Evolutionary conservation across 805 yeast species (phyloP), one percentile per base, ranked within the genome.

Genomic region (Yamadazyma kitorensis): DNA sequence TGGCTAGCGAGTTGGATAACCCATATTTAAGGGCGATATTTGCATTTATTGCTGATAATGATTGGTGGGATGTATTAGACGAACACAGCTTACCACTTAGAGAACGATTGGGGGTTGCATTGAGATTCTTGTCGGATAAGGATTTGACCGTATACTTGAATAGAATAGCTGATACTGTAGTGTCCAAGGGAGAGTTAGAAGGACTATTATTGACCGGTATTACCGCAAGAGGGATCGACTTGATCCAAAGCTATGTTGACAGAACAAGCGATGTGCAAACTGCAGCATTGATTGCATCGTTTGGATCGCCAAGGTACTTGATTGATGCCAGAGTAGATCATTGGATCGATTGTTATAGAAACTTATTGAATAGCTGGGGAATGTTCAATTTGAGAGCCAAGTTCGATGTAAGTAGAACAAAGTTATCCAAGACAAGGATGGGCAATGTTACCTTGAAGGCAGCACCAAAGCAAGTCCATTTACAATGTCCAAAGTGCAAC

Each of bases 1-100:
- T 91, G 71, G 85, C 97, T 0, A 74, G 84, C n/a, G 96, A 87
- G 47, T 67, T 91, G 37, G 91, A 83, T 9, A 82, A 86, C 51
- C 96, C 98, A 0, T 91, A 91, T 53, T 61, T 91, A 40, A 65
- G 97, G 27, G 96, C 95, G 0, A 85, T 91, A 1, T 91, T 91
- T 67, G 96, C 96, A 0, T 91, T 80, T 48, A 82, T 91, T 34
- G 88, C 96, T 0, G 96, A 91, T 52, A 84, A 86, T 29, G 93
- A 89, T 44, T 91, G 98, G 97, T 82, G 91, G 81, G 97, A 87
- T 51, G 95, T 91, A 2, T 66, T 91, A 33, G 95, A 87, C 52
- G 97, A 91, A 51, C 78, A 82, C 13, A 82, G 95, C 1, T 68
- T 91, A 26, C 96, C 98, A 0, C 64, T 91, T 25, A 70, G 91